A percentile compares a stretch with the other conserved stretches of the same genome.
Evolutionary conservation across 2,329 filamentous ascomycete genomes (phyloP).

Genomic region (Curvularia eragrostidis): DNA sequence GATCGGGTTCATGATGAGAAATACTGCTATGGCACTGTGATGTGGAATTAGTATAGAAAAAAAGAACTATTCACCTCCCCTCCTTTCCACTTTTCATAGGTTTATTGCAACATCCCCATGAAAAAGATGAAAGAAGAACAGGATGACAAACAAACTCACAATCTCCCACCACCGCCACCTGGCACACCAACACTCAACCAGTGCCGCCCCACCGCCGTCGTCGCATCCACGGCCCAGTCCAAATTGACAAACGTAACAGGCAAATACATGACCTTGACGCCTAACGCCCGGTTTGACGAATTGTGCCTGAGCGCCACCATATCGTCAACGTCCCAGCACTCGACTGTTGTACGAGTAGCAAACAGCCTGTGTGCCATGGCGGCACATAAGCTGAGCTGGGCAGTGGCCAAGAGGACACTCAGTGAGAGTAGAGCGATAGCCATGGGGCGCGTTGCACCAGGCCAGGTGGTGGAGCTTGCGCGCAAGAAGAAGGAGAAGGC

Average conservation of each 20-base stretch:
- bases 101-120: too few relatives aligned
- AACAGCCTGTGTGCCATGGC: slow-evolving; percentile 3
- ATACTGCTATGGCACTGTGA: not conserved
- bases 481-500: slow-evolving; percentile 1
- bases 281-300: not conserved
- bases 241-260: slow-evolving; percentile 7
- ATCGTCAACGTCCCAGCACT: slow-evolving; percentile 1
- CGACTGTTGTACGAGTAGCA: not conserved
- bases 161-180: too few relatives aligned
- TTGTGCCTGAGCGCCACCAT: not conserved
- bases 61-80: too few relatives aligned
- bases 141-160: too few relatives aligned
- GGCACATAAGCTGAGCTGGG: slow-evolving; percentile 2
- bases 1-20: not conserved
- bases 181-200: too few relatives aligned
- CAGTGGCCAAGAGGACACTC: slow-evolving; percentile 1
- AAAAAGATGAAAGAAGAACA: too few relatives aligned
- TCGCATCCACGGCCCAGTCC: too few relatives aligned
- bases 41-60: too few relatives aligned
- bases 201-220: too few relatives aligned
- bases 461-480: slow-evolving; percentile 13
- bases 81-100: too few relatives aligned
- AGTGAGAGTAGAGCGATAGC: not conserved
- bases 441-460: not conserved
- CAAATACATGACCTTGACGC: not conserved